These are phyloP conservation scores for Magnusiomyces ingens DNA, from an alignment of 1,139 yeast species.

Conservation along the genomic window DNA sequence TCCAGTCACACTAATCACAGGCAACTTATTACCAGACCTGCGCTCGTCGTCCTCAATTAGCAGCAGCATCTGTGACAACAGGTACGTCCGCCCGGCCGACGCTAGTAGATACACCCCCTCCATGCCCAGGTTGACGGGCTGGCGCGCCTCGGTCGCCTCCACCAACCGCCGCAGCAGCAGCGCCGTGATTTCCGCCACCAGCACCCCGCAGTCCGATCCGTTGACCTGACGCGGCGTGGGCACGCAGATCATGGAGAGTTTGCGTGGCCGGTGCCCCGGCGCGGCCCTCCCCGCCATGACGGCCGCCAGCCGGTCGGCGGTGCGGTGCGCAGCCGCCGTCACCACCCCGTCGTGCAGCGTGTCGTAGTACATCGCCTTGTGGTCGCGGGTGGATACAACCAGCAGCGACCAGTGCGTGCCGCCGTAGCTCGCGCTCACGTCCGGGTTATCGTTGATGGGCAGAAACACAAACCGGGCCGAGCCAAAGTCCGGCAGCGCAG, in stretches of 20 bases:
- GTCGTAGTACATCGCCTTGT: constrained; percentile 41
- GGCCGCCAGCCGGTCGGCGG: constrained; percentile 29
- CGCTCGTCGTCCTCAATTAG: constrained; percentile 12
- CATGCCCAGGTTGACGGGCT: constrained; percentile 31
- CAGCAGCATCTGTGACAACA: constrained; percentile 34
- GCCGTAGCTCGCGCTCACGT: constrained; percentile 40
- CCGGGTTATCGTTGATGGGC: constrained; percentile 49
- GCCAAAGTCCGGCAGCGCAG: constrained; percentile 40
- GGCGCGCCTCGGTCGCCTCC: constrained; percentile 18
- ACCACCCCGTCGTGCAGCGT: constrained; percentile 37
- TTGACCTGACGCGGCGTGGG: constrained; percentile 68
- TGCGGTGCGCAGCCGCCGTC: constrained; percentile 29
- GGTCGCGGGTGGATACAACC: constrained; percentile 37
- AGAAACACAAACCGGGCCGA: constrained; percentile 41
- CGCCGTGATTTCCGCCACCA: constrained; percentile 48
- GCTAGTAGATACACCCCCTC: constrained; percentile 36
- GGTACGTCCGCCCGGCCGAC: constrained; percentile 40
- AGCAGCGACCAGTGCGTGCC: constrained; percentile 54
- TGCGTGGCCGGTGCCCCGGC: constrained; percentile 10
- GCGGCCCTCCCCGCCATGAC: constrained; percentile 24
- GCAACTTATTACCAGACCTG: neutral
- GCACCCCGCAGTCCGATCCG: constrained; percentile 74
- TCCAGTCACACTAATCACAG: too few species aligned
- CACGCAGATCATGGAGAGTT: constrained; percentile 26
- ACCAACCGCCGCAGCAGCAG: constrained; percentile 37